Conservation (phyloP, 106 monocot genomes). For the Acorus gramineus region DNA sequence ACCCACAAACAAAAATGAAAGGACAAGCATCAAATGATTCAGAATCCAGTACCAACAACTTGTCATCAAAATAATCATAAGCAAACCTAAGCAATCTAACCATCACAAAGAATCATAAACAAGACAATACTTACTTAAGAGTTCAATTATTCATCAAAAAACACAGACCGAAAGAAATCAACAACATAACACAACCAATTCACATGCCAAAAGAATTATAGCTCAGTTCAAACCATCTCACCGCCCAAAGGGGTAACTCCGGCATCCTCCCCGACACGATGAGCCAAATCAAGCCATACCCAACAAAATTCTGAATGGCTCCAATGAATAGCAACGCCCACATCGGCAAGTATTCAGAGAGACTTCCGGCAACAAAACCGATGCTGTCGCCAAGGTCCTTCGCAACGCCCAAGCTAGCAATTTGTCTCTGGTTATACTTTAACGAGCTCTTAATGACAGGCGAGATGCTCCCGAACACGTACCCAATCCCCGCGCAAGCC, state of each 20-base stretch:
- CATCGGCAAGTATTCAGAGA: slow-evolving; percentile 52
- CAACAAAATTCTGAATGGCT: slow-evolving; percentile 59
- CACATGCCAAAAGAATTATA: background rate
- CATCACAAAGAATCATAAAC: too few species aligned
- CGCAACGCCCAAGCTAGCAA: slow-evolving; percentile 60
- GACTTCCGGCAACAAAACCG: slow-evolving; percentile 58
- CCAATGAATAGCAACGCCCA: slow-evolving; percentile 67
- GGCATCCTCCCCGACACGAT: slow-evolving; percentile 36
- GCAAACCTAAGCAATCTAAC: too few species aligned
- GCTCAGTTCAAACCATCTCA: slow-evolving; percentile 16
- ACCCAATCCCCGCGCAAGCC: slow-evolving; percentile 55
- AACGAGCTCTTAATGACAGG: slow-evolving; percentile 60
- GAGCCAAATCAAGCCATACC: slow-evolving; percentile 81
- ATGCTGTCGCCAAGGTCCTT: slow-evolving; percentile 78
- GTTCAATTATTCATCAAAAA: background rate
- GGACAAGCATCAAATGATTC: too few species aligned
- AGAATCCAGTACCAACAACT: too few species aligned
- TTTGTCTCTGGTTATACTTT: slow-evolving; percentile 71
- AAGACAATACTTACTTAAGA: too few species aligned
- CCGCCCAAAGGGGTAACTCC: slow-evolving; percentile 58
- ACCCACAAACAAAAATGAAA: too few species aligned
- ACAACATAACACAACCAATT: background rate
- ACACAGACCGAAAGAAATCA: background rate
- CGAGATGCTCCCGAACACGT: slow-evolving; percentile 77
- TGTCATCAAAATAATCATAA: too few species aligned